phyloP scores from a whole-genome alignment of 2,329 filamentous ascomycete genomes.

The Tolypocladium pustulatum region DNA sequence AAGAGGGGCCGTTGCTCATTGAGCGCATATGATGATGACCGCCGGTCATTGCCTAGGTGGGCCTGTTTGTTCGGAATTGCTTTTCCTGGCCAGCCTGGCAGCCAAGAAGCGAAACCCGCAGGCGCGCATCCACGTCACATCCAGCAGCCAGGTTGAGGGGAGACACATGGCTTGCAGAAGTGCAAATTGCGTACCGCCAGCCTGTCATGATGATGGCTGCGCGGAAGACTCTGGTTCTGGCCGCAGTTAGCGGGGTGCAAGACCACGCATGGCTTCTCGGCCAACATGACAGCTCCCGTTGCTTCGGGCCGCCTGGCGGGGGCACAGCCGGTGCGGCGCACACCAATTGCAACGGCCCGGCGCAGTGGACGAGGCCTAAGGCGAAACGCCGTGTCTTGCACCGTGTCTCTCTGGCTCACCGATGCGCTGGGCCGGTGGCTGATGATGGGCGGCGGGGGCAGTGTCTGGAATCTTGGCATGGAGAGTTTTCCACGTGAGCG shows the following conservation, averaged over 20 bases:
- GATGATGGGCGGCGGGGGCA: not conserved
- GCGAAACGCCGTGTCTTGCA: not conserved
- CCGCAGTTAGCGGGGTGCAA: not conserved
- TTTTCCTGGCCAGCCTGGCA: not conserved
- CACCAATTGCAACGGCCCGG: not conserved
- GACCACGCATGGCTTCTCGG: not conserved
- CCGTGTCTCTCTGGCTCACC: not conserved
- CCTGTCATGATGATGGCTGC: not conserved
- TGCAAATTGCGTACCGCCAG: not conserved
- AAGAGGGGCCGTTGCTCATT: not conserved
- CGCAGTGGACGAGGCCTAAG: not conserved
- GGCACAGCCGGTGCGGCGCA: not conserved
- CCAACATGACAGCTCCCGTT: not conserved
- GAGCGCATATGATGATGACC: not conserved
- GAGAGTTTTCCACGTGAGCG: not conserved
- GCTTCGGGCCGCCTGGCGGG: not conserved
- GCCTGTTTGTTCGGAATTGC: not conserved
- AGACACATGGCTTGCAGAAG: not conserved
- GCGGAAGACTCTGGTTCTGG: not conserved
- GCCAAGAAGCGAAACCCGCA: not conserved
- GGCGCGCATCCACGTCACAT: not conserved
- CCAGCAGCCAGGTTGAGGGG: not conserved
- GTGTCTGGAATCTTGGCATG: not conserved
- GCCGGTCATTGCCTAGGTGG: not conserved
- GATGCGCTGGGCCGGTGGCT: not conserved